phyloP scores from a whole-genome alignment of 768 basidiomycete genomes.

The Brasilioporus rufonigricans region DNA sequence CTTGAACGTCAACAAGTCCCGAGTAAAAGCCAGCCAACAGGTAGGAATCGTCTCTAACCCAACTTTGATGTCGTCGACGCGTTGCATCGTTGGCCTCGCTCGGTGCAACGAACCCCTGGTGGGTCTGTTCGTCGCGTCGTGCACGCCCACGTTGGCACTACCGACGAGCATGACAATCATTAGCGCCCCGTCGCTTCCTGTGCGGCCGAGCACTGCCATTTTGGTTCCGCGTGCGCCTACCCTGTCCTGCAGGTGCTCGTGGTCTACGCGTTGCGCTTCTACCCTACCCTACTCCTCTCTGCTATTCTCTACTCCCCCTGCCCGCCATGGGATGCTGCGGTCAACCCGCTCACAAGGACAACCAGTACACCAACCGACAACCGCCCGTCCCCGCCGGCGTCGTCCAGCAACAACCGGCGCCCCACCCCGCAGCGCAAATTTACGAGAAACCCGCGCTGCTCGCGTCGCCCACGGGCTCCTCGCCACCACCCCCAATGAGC shows the following conservation, averaged over 20 bases:
- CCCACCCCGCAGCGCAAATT: conserved; percentile 33
- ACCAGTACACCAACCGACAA: conserved; percentile 34
- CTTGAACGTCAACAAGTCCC: no score
- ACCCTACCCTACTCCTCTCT: neutral
- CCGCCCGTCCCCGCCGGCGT: conserved; percentile 33
- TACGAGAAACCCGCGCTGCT: conserved; percentile 44
- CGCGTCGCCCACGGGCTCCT: conserved; percentile 36
- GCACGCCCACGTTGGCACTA: neutral
- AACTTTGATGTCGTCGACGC: no score
- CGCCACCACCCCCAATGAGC: conserved; percentile 46
- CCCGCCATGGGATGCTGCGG: conserved; percentile 66
- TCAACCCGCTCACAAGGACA: conserved; percentile 35
- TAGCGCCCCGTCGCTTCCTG: conserved; percentile 1
- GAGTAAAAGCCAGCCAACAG: no score
- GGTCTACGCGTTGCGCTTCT: neutral
- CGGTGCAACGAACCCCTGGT: no score
- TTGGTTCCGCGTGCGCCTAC: conserved; percentile 10
- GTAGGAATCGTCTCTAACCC: no score
- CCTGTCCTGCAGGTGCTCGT: neutral
- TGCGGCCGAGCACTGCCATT: conserved; percentile 15
- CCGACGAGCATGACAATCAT: neutral
- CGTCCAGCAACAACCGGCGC: conserved; percentile 52
- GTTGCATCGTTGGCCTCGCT: no score
- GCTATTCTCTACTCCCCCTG: neutral
- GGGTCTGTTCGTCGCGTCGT: neutral